Base-by-base conservation (phyloP, 2,329 filamentous ascomycete species). In the Aureobasidium pullulans region DNA sequence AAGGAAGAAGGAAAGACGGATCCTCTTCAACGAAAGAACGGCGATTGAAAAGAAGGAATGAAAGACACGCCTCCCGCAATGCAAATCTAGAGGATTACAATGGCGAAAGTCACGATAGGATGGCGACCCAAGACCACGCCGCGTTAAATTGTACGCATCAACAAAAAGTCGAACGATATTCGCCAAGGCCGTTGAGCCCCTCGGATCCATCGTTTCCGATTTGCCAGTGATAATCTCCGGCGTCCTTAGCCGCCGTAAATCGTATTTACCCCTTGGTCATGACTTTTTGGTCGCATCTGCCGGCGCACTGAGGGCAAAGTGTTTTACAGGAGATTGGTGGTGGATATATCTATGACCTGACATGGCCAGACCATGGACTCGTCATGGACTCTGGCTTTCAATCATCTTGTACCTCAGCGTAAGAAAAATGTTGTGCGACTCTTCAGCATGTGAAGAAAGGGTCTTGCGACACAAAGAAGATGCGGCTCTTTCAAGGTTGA, bases 141-240 rank as follows among this genome's bases (percentile, higher is more conserved):
- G 31, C 31, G 31, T 49, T 49, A 29, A 52, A 52, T 52, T 52
- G 48, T 39, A 52, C 36, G 48, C 48, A 54, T 54, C 39, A 54
- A 54, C 50, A 54, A 54, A 54, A 54, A 23, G 23, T 54, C 50
- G 50, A 54, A 54, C 50, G 37, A 54, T 54, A 43, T 54, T 54
- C 50, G 29, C 50, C 23, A 23, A 23, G 23, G 23, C 23, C 23
- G 39, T 54, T 43, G 50, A 54, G 43, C 39, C 50, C 49, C 37
- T 54, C 50, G 50, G 50, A 54, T 54, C 8, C 16, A 10, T 15
- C 23, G 15, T 37, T 31, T 54, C 50, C 50, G 50, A 54, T 43
- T 54, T 54, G 50, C 50, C 28, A 15, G 6, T 34, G 36, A 9
- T 43, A 54, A 54, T 54, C 50, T 54, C 50, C 50, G 50, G n/a